A percentile compares a stretch with the other conserved stretches of the same genome.
These are phyloP conservation scores for Lipomyces yamadae DNA, from an alignment of 805 yeast species.

Conservation along the genomic window DNA sequence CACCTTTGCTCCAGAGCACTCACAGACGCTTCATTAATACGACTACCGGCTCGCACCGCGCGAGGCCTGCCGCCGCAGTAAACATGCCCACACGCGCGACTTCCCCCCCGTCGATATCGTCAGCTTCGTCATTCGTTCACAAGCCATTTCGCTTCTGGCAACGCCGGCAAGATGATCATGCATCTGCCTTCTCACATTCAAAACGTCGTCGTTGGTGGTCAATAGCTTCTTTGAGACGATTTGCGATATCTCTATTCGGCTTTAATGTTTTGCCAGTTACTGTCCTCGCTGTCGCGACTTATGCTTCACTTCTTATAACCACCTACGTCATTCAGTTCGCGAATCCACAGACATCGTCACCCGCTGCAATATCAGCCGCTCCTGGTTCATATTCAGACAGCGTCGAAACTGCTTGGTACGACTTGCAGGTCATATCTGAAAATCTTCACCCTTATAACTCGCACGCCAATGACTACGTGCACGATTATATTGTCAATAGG, in stretches of 20 bases:
- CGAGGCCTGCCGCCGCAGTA: slow-evolving; percentile 12
- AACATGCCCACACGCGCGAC: slow-evolving; percentile 36
- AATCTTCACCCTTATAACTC: slow-evolving; percentile 81
- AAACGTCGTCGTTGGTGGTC: slow-evolving; percentile 37
- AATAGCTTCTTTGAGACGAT: slow-evolving; percentile 20
- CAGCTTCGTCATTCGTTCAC: slow-evolving; percentile 38
- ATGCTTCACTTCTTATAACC: slow-evolving; percentile 35
- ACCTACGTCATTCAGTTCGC: slow-evolving; percentile 36
- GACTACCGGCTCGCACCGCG: slow-evolving; percentile 9
- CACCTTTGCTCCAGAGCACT: not conserved
- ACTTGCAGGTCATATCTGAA: slow-evolving; percentile 69
- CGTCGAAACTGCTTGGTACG: slow-evolving; percentile 60
- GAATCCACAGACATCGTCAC: slow-evolving; percentile 35
- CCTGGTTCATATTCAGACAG: slow-evolving; percentile 29
- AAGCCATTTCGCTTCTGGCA: slow-evolving; percentile 38
- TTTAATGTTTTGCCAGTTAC: slow-evolving; percentile 35
- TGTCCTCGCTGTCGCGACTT: slow-evolving; percentile 35
- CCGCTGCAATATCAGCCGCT: slow-evolving; percentile 35
- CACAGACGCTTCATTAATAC: not conserved
- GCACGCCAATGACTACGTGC: slow-evolving; percentile 74
- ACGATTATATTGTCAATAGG: slow-evolving; percentile 61
- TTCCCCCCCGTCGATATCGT: slow-evolving; percentile 37
- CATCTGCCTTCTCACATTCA: slow-evolving; percentile 23
- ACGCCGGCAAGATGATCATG: slow-evolving; percentile 33
- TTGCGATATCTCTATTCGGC: slow-evolving; percentile 28